Base-by-base conservation (phyloP, 768 basidiomycete species). In the Brasilioporus rufonigricans region DNA sequence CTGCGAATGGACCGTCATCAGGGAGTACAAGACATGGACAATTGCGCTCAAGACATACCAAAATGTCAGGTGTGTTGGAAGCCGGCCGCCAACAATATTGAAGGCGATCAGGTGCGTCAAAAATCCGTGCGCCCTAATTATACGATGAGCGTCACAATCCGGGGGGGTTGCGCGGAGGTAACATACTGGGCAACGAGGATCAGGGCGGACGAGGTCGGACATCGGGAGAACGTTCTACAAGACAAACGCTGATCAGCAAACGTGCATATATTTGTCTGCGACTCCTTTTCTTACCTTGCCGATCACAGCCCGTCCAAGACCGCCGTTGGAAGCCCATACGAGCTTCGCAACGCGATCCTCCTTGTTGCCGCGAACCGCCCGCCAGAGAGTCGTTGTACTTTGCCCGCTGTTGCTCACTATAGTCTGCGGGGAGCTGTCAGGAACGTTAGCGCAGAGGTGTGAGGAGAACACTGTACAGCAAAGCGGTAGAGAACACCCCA, bases 301-400 rank as follows among this genome's bases (percentile, higher is more conserved):
- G 64, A 93, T 89, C 56, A 88, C 78, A 63, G 89, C 86, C 63
- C 91, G 89, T 57, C 91, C 91, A 49, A 92, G 85, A 53, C 87
- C n/a, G n/a, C n/a, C n/a, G n/a, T n/a, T n/a, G n/a, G n/a, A n/a
- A n/a, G n/a, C n/a, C n/a, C n/a, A n/a, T 85, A 56, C 91, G 50
- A 93, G 82, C 74, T 85, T 91, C 60, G 91, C 91, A 65, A 91
- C 86, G 40, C 89, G 85, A 70, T 93, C 91, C 74, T 92, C 90
- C 68, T 87, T 90, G 75, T 87, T 89, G 54, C 86, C 79, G 48
- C 90, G 87, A 63, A 89, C 86, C 19, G 86, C 74, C 55, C 87
- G 84, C 83, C 82, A 90, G 53, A 93, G 76, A 21, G 87, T 91
- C 21, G 90, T 91, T 50, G 87, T 79, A 62, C 80, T 86, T 65